These are phyloP conservation scores for Cercospora zeae-maydis DNA, from an alignment of 2,329 filamentous ascomycete genomes.

Conservation along the genomic window DNA sequence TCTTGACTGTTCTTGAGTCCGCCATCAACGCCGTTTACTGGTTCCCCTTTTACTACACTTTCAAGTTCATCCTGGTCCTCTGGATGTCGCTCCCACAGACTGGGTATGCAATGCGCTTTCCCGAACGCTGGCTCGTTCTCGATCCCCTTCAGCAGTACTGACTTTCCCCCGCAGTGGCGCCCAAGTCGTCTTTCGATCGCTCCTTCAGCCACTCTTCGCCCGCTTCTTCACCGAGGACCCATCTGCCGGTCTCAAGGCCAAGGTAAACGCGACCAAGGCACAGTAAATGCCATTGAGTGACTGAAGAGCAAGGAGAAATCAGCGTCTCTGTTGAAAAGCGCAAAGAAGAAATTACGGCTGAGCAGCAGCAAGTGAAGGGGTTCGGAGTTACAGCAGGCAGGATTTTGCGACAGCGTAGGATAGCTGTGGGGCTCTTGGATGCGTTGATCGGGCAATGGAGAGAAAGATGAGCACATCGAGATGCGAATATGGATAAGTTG, in stretches of 20 bases:
- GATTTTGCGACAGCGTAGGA: neutral
- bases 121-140: neutral
- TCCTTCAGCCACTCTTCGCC: constrained; percentile 85
- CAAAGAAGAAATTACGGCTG: neutral
- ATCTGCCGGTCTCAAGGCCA: constrained; percentile 81
- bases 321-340: neutral
- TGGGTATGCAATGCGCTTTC: constrained; percentile 59
- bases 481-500: constrained; percentile 6
- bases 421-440: neutral
- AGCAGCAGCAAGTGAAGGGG: neutral
- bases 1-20: constrained; percentile 80
- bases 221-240: constrained; percentile 77
- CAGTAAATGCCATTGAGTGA: constrained; percentile 24
- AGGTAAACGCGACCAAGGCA: constrained; percentile 46
- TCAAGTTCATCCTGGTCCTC: constrained; percentile 96
- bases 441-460: neutral
- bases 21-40: constrained; percentile 82
- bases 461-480: constrained; percentile 1
- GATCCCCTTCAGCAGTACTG: constrained; percentile 11
- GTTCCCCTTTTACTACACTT: constrained; percentile 98
- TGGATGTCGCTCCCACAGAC: constrained; percentile 97
- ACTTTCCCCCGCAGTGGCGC: constrained; percentile 64
- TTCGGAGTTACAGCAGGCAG: neutral
- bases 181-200: constrained; percentile 93
- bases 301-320: neutral